Base-by-base conservation (phyloP, 2,329 filamentous ascomycete genomes). In the Hypomyces perniciosus region DNA sequence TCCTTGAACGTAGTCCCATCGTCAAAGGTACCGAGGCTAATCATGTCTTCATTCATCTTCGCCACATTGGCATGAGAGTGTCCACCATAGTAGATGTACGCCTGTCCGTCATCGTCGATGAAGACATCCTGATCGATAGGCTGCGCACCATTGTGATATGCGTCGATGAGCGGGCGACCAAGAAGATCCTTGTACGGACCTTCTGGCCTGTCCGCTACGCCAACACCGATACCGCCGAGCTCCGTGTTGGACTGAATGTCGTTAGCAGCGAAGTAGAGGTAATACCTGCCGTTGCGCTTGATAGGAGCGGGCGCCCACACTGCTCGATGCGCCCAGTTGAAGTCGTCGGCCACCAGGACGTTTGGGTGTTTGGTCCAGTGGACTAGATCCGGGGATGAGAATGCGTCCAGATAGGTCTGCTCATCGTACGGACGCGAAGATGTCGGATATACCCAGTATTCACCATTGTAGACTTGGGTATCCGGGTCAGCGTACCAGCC, bases 401-500 rank as follows among this genome's bases (percentile, higher is more conserved):
- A 78, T 49, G 73, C 74, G 54, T 77, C 74, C 41, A 77, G 68
- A 57, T 72, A 75, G 1, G 72, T 76, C 60, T 78, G 75, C 33
- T 72, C 44, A 10, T 72, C 68, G 55, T 76, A 77, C 12, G 60
- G 56, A 26, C 63, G 63, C 2, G 74, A 77, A 4, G 68, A 65
- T 2, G 74, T 77, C 5, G 75, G 72, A 57, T 69, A 78, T 27
- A 77, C 69, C 72, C 72, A 78, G 61, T 73, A 76, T 37, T 67
- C 57, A 29, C 61, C 62, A 12, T 71, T 60, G 62, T 75, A 78
- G 60, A 72, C 70, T 46, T 69, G 72, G 28, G 65, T 71, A 59
- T 77, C 75, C 0, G 75, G 75, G 50, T 78, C 75, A 6, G 74
- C 75, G 56, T 78, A 78, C 72, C 72, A 75, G 46, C 73, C 73